Base-by-base conservation (phyloP, 2,329 filamentous ascomycete species). In the Fusarium domesticum region DNA sequence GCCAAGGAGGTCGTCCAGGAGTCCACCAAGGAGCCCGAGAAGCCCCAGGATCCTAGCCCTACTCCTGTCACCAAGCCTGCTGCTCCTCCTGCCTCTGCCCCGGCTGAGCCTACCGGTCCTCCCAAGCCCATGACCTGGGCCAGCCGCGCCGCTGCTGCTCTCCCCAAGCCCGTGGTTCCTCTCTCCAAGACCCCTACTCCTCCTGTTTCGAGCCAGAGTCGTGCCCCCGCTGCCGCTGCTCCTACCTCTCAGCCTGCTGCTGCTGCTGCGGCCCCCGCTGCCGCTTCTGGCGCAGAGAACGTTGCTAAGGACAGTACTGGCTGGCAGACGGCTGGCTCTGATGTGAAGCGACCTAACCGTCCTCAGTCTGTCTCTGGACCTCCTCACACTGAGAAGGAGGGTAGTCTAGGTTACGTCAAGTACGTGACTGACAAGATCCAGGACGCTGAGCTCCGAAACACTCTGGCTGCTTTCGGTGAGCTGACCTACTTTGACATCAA, bases 401-500 rank as follows among this genome's bases (percentile, higher is more conserved):
- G 81, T 50, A 84, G 84, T 42, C 80, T 90, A 57, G 93, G 87
- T 16, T 97, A 96, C 69, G 89, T 98, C 69, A 96, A 96, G 76
- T 95, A 92, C 60, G 92, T 97, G 38, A 92, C 84, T 38, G 90
- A 95, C 25, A 91, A 90, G 71, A 84, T 98, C 40, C 80, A 88
- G 64, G 78, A 83, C 12, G 80, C 82, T 32, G 81, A 89, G 36
- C 75, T 98, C 47, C 85, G 78, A 67, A 75, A 77, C 41, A 78
- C 81, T 42, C 74, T 98, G 39, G 76, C 82, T 57, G 81, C 83
- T 58, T 90, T 84, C 56, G 85, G 88, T 53, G 79, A 85, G 61
- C 67, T 91, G 45, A 75, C 76, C 43, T 83, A 85, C 61, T 89
- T 91, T 53, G 87, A 90, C 45, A 80, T 92, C 59, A 90, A 87